Conservation (phyloP, 352 stramenopile genomes). For the Phytophthora citricola region DNA sequence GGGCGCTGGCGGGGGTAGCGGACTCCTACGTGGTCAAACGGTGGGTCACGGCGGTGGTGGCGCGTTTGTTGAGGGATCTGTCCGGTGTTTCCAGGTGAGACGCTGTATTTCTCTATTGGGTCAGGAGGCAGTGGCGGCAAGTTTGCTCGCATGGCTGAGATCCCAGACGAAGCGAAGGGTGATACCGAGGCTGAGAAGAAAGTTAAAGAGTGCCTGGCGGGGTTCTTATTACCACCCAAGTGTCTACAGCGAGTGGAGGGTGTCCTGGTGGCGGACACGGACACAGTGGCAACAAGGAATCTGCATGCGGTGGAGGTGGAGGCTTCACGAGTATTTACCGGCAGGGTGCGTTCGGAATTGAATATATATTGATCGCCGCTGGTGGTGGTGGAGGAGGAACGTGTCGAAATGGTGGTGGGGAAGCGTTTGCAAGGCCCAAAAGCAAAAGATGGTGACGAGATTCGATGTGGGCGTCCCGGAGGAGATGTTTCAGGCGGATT, state of each 20-base stretch:
- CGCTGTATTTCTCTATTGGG: slow-evolving; percentile 65
- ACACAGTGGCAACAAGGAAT: slow-evolving; percentile 76
- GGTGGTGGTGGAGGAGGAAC: slow-evolving; percentile 75
- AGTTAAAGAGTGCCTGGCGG: slow-evolving; percentile 26
- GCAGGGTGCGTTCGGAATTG: slow-evolving; percentile 64
- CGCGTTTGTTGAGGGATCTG: slow-evolving; percentile 70
- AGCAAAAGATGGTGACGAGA: slow-evolving; percentile 49
- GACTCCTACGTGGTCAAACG: slow-evolving; percentile 54
- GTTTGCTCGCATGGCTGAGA: slow-evolving; percentile 53
- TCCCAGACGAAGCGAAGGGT: slow-evolving; percentile 20
- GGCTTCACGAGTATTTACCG: slow-evolving; percentile 79
- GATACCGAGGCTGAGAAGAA: slow-evolving; percentile 19
- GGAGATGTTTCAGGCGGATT: slow-evolving; percentile 44
- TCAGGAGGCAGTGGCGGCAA: slow-evolving; percentile 52
- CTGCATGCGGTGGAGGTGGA: slow-evolving; percentile 67
- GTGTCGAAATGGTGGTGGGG: slow-evolving; percentile 68
- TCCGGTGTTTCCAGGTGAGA: slow-evolving; percentile 71
- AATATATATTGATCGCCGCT: slow-evolving; percentile 72
- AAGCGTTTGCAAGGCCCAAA: slow-evolving; percentile 28
- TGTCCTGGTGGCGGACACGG: slow-evolving; percentile 60
- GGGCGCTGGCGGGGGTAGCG: slow-evolving; percentile 75
- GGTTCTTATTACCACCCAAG: slow-evolving; percentile 47
- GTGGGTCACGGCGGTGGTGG: slow-evolving; percentile 68
- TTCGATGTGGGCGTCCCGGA: slow-evolving; percentile 58
- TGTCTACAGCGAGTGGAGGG: slow-evolving; percentile 53